Evolutionary conservation across 2,329 filamentous ascomycete species (phyloP), one percentile per base, ranked within the genome.

Genomic region (Cercospora nicotianae): DNA sequence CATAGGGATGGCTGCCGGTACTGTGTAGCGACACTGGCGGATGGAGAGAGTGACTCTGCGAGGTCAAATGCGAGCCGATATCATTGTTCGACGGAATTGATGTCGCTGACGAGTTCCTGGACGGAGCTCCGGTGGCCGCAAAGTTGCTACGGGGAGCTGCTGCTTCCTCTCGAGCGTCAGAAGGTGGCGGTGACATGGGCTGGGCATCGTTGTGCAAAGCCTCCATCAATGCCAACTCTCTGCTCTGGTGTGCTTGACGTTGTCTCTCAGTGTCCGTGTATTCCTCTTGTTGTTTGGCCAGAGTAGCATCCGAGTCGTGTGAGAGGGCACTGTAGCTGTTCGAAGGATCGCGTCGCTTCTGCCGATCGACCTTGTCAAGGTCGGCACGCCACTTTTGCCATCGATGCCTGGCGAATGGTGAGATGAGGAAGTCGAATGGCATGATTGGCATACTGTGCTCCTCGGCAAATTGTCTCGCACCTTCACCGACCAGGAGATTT

Each of bases 401-500:
- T 51, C 95, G 89, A 67, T 95, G 90, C 69, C 86, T 85, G 18
- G 95, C 91, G 70, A 89, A 90, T 63, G 86, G 89, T 3, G 94
- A 96, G n/a, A 97, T 85, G 18, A 99, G 83, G 53, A 84, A 85
- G 53, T 95, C 91, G 74, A 93, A 89, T 5, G 89, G 86, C n/a
- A 93, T 84, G 10, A 92, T 83, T 0, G 86, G 82, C 77, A 98
- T 87, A 8, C 91, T 90, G 72, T 93, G 87, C 67, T 94, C 89
- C 69, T 87, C 87, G 0, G 94, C 95, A 79, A 96, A 99, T n/a
- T 90, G 87, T 53, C 87, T 90, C 16, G 95, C 95, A 10, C 95
- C 95, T 72, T 91, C 85, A 36, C 93, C 92, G 10, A 96, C 91
- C 1, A 99, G 86, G 26, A 97, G 87, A 75, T 97, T 98, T 9